Conservation (phyloP, 495 filamentous ascomycete species). For the Aspergillus nidulans region DNA sequence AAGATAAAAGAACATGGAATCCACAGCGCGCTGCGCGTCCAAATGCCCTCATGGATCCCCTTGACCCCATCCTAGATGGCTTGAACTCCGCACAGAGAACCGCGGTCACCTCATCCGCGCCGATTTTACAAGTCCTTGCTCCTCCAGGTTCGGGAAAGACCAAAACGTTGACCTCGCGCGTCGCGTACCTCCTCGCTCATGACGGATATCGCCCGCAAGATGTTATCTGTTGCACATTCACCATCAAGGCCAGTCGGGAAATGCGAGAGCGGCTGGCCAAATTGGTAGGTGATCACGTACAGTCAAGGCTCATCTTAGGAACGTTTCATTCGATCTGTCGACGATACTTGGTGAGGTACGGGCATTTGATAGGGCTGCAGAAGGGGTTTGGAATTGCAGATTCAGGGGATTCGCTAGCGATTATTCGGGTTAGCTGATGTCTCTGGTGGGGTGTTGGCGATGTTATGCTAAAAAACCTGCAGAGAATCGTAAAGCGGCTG, state of each 20-base stretch:
- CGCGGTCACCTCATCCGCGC: conserved; percentile 77
- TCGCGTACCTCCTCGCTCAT: conserved; percentile 87
- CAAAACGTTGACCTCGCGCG: conserved; percentile 89
- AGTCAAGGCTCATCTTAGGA: conserved; percentile 77
- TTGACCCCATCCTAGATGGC: conserved; percentile 60
- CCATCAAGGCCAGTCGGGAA: conserved; percentile 91
- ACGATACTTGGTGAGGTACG: conserved; percentile 81
- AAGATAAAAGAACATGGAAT: neutral
- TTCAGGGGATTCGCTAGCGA: conserved; percentile 68
- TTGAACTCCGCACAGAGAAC: conserved; percentile 78
- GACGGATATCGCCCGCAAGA: conserved; percentile 79
- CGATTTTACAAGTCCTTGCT: conserved; percentile 86
- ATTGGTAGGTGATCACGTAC: conserved; percentile 70
- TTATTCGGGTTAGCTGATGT: conserved; percentile 42
- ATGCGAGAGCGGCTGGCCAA: conserved; percentile 86
- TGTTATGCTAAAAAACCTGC: conserved; percentile 7
- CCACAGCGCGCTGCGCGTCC: neutral
- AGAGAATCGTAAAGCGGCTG: conserved; percentile 76
- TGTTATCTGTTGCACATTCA: conserved; percentile 96
- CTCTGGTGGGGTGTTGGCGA: neutral
- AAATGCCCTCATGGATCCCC: conserved; percentile 10
- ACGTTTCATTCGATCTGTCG: conserved; percentile 95
- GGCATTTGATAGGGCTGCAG: conserved; percentile 73
- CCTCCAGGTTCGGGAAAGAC: conserved; percentile 90
- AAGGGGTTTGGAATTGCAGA: conserved; percentile 95